These are phyloP conservation scores for Crithidia mellificae DNA, from an alignment of 208 protist species.

Conservation along the genomic window DNA sequence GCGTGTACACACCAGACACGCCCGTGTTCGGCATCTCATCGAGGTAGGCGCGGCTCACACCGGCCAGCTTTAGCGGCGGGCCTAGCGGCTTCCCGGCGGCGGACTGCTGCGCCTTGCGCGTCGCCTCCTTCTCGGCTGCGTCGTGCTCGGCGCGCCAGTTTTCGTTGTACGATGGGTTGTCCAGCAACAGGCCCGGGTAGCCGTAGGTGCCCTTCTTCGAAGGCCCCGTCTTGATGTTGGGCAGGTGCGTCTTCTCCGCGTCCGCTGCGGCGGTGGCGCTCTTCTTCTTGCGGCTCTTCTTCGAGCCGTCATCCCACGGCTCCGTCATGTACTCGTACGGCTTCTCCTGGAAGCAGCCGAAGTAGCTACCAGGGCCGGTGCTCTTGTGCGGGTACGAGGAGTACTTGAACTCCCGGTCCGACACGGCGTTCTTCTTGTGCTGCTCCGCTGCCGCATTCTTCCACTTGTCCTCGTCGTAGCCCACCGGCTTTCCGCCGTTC, in stretches of 20 bases:
- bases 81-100: conserved; percentile 26
- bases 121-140: conserved; percentile 19
- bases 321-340: conserved; percentile 81
- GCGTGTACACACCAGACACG: conserved; percentile 67
- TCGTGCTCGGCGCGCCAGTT: conserved; percentile 51
- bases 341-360: conserved; percentile 77
- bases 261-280: conserved; percentile 3
- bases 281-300: conserved; percentile 45
- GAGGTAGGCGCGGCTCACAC: conserved; percentile 62
- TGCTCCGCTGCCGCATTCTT: conserved; percentile 30
- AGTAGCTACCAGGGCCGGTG: conserved; percentile 85
- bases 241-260: conserved; percentile 37
- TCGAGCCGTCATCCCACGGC: conserved; percentile 49
- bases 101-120: conserved; percentile 25
- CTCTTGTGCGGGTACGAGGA: conserved; percentile 70
- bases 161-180: conserved; percentile 68
- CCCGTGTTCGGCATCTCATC: conserved; percentile 80
- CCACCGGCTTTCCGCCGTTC: conserved; percentile 62
- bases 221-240: conserved; percentile 81
- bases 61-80: conserved; percentile 50
- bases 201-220: conserved; percentile 88
- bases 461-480: conserved; percentile 50
- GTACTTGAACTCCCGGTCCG: conserved; percentile 68
- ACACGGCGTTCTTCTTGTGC: conserved; percentile 49
- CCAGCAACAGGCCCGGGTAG: conserved; percentile 62